Evolutionary conservation across 257 asterid genomes (phyloP).

Genomic region (Lithospermum erythrorhizon): DNA sequence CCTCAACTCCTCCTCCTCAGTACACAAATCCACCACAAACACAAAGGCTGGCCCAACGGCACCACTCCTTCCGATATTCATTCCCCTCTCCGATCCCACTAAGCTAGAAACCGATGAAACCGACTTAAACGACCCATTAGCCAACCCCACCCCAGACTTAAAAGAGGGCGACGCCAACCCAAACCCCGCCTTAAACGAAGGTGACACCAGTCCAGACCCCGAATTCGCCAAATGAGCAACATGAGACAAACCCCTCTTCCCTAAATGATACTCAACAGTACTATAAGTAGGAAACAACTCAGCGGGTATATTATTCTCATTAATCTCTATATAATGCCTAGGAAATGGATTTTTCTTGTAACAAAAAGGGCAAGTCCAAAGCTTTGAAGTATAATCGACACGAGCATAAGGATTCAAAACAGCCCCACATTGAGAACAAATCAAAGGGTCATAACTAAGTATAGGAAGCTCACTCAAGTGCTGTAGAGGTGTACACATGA

Average conservation of each 20-base stretch:
- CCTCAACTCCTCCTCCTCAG: slow-evolving; percentile 53
- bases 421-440: slow-evolving; percentile 63
- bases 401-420: slow-evolving; percentile 83
- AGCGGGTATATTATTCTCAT: slow-evolving; percentile 75
- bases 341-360: slow-evolving; percentile 60
- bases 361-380: slow-evolving; percentile 85
- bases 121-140: slow-evolving; percentile 14
- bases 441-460: slow-evolving; percentile 61
- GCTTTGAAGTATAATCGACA: slow-evolving; percentile 54
- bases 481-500: slow-evolving; percentile 74
- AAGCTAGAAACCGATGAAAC: slow-evolving; percentile 9
- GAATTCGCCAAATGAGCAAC: slow-evolving; percentile 11
- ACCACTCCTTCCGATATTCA: slow-evolving; percentile 18
- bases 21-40: slow-evolving; percentile 74
- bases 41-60: slow-evolving; percentile 65
- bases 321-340: slow-evolving; percentile 44
- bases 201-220: slow-evolving; percentile 24
- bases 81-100: slow-evolving; percentile 21
- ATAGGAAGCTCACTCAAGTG: slow-evolving; percentile 69
- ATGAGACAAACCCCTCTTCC: slow-evolving; percentile 25
- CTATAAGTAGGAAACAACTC: slow-evolving; percentile 95
- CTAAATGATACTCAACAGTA: slow-evolving; percentile 75
- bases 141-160: slow-evolving; percentile 27
- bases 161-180: slow-evolving; percentile 23
- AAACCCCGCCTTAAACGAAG: slow-evolving; percentile 34